phyloP scores from a whole-genome alignment of 2,329 filamentous ascomycete genomes.

The Pyrenophora teres region DNA sequence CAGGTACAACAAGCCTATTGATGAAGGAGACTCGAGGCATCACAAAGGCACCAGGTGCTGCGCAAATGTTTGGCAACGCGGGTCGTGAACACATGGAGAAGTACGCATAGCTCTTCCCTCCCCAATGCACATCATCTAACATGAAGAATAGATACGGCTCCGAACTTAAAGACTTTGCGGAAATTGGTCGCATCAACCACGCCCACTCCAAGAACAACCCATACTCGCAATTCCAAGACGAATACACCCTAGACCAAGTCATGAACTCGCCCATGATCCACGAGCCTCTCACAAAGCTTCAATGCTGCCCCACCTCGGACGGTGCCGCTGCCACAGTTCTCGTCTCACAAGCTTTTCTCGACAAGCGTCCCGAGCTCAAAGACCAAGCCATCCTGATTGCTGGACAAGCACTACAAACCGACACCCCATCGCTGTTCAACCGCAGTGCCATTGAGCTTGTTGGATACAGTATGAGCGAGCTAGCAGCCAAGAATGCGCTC shows the following conservation, averaged over 20 bases:
- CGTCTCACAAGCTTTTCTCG: constrained; percentile 86
- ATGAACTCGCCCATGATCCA: constrained; percentile 76
- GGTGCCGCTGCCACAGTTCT: constrained; percentile 87
- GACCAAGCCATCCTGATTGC: constrained; percentile 86
- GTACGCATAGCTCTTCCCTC: constrained; percentile 52
- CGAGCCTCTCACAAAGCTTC: constrained; percentile 91
- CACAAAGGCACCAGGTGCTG: constrained; percentile 81
- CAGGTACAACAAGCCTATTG: constrained; percentile 72
- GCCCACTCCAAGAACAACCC: constrained; percentile 89
- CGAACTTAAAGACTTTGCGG: constrained; percentile 82
- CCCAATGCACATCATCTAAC: constrained; percentile 17
- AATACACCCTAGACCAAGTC: constrained; percentile 86
- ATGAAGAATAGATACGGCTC: constrained; percentile 72
- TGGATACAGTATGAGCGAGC: constrained; percentile 82
- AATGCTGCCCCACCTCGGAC: constrained; percentile 96
- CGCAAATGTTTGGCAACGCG: constrained; percentile 95
- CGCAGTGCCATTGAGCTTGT: constrained; percentile 83
- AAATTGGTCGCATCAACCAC: constrained; percentile 93
- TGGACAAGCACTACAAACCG: constrained; percentile 85
- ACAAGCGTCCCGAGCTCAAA: constrained; percentile 79
- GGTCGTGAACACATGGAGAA: constrained; percentile 94
- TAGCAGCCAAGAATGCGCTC: constrained; percentile 71
- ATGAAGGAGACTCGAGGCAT: constrained; percentile 82
- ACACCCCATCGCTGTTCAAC: constrained; percentile 78
- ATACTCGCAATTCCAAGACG: constrained; percentile 95